Evolutionary conservation across 129 eudicot genomes (phyloP), one percentile per base, ranked within the genome.

Genomic region (Chrysanthemum lavandulifolium): DNA sequence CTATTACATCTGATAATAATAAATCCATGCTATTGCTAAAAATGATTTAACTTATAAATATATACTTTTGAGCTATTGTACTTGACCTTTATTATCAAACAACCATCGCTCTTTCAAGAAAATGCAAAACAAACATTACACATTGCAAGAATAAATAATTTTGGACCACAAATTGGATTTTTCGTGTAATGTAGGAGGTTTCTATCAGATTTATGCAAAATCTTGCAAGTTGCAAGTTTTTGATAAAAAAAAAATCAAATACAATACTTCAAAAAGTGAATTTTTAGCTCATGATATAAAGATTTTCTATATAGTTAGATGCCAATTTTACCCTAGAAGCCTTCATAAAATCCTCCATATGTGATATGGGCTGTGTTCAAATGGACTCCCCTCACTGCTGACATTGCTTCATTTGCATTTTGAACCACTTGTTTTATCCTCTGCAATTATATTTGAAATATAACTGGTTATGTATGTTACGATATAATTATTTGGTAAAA

Each of bases 341-440:
- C 84, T 51, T 92, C 96, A 79, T 80, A 89, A 78, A 85, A 83
- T 45, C 97, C 97, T 10, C 96, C 97, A 71, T 73, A 62, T 45
- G 97, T 86, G 57, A 92, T 86, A 31, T 89, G 97, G 76, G 97
- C 97, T 67, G 91, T 86, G 71, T 82, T 71, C 53, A 89, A n/a
- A 56, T 89, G 85, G 80, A 85, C 87, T 51, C 93, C 96, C 77
- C 89, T 86, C 23, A 76, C 81, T 68, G 89, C 86, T 72, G 94
- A 84, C 43, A 92, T 89, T 80, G 86, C 89, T 68, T 83, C 91
- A 55, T 91, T 91, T 64, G 97, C 91, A 31, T 69, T 85, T 18
- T 67, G 73, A 50, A 89, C 81, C 84, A 85, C 94, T 79, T 86
- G 85, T 78, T 85, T 88, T 14, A 86, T 79, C 70, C 96, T 86